A percentile compares a stretch with the other conserved stretches of the same genome.
phyloP scores from a whole-genome alignment of 129 eudicot genomes.

The Flaveria brownii region DNA sequence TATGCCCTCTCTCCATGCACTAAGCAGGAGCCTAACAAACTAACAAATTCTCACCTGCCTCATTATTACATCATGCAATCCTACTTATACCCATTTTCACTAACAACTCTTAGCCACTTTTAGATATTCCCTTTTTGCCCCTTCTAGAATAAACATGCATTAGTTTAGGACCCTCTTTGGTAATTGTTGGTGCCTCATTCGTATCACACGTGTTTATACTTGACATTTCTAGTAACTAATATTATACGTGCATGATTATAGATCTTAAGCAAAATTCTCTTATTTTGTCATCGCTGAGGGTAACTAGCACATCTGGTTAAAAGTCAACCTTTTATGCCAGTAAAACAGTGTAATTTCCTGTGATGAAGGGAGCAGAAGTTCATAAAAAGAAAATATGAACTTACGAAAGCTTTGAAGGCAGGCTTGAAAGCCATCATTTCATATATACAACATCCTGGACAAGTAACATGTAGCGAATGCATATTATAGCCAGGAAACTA shows the following conservation, averaged over 20 bases:
- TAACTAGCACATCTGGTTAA: conserved; percentile 9
- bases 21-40: too few species aligned
- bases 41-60: too few species aligned
- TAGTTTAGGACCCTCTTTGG: too few species aligned
- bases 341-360: conserved; percentile 16
- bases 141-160: too few species aligned
- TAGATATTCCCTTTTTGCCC: too few species aligned
- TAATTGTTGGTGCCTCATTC: too few species aligned
- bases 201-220: not conserved
- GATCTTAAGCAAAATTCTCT: conserved; percentile 11
- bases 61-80: too few species aligned
- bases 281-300: not conserved
- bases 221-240: not conserved
- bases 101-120: too few species aligned
- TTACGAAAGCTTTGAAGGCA: conserved; percentile 99
- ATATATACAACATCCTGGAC: conserved; percentile 89
- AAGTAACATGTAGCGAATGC: conserved; percentile 20
- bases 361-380: not conserved
- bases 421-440: conserved; percentile 93
- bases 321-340: conserved; percentile 11
- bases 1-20: too few species aligned
- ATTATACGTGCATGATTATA: not conserved
- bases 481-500: not conserved
- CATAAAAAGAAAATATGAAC: conserved; percentile 28
- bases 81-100: too few species aligned